Base-by-base conservation (phyloP, 805 yeast genomes). In the Henningerozyma blattae region DNA sequence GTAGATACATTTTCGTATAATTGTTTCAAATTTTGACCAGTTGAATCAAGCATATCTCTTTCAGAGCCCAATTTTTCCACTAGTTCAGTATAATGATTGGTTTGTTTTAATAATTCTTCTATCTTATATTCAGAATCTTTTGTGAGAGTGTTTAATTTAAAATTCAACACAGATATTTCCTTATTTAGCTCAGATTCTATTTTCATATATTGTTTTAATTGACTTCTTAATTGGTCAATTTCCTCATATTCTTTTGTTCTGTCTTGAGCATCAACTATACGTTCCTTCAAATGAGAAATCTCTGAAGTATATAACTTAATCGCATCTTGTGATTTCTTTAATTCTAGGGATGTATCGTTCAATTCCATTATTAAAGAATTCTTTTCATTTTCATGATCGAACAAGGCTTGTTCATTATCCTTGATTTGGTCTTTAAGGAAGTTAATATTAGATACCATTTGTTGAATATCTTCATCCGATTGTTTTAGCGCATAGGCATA, bases 161-260 rank as follows among this genome's bases (percentile, higher is more conserved):
- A 67, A 28, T 67, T 70, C 18, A 78, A 56, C 26, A 71, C 71
- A 34, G 81, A 77, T 42, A 78, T 65, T 32, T 72, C 76, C 43
- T 76, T 79, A 38, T 76, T 71, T 35, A 79, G 52, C 20, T 69
- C 72, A 1, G 84, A 75, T 51, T 84, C 94, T 26, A 64, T 65
- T 44, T 75, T 75, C 58, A 75, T 61, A 41, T 72, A 67, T 35
- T 62, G 60, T 25, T 67, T 62, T 26, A 83, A 49, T 31, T 75
- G 75, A 24, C 62, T 62, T 41, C 68, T 72, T 37, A 81, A 50
- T 32, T 62, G 59, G 34, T 69, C 65, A 32, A 79, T 59, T 44
- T 81, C 81, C 15, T 56, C 55, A 19, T 63, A 61, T 33, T 64
- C 66, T 33, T 66, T 67, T 26, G 68, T 68, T 27, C 62, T 63